Conservation (phyloP, 495 filamentous ascomycete genomes). For the Aspergillus asperescens region DNA sequence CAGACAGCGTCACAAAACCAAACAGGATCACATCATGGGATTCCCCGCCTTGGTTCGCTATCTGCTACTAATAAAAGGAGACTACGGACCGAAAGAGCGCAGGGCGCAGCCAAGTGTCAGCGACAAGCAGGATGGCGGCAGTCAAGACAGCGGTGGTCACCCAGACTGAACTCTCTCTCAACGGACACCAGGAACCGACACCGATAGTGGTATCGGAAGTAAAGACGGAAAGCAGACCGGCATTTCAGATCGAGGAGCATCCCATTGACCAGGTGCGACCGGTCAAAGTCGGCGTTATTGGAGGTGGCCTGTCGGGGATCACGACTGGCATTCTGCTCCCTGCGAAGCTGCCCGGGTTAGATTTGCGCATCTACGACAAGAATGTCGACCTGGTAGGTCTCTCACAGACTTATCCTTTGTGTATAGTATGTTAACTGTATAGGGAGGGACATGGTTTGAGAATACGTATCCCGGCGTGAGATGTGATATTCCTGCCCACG, state of each 20-base stretch:
- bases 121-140: constrained; percentile 4
- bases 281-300: constrained; percentile 50
- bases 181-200: too few species aligned
- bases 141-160: constrained; percentile 5
- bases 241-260: constrained; percentile 38
- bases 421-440: too few species aligned
- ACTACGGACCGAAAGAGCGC: not conserved
- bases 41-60: constrained; percentile 3
- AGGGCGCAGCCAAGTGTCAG: not conserved
- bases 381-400: constrained; percentile 48
- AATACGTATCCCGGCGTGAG: constrained; percentile 56
- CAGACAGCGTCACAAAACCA: not conserved
- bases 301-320: constrained; percentile 48
- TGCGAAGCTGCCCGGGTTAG: constrained; percentile 45
- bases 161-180: constrained; percentile 1
- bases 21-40: constrained; percentile 2
- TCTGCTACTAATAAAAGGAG: constrained; percentile 2
- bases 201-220: not conserved
- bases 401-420: too few species aligned
- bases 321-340: constrained; percentile 47
- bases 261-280: constrained; percentile 36
- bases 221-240: not conserved
- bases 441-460: constrained; percentile 34
- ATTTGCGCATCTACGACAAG: constrained; percentile 53
- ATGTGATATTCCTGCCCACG: constrained; percentile 67